These are phyloP conservation scores for Picochlorum sp. DNA, from an alignment of 139 green algal genomes.

Conservation along the genomic window DNA sequence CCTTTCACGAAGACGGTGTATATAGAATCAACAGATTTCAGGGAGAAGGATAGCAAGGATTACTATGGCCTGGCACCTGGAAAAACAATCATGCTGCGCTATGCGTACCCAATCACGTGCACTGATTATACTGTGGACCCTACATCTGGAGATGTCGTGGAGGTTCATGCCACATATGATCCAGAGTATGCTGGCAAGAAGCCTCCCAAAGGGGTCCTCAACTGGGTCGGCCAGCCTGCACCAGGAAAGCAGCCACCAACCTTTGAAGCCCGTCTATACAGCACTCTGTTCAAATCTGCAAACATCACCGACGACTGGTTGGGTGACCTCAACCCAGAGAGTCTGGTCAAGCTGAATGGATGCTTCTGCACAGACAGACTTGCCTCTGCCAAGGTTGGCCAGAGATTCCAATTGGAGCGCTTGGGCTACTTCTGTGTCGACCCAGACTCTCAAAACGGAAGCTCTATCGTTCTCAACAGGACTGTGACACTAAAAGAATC, in stretches of 20 bases:
- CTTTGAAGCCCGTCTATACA: slow-evolving; percentile 77
- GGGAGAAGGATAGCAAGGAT: slow-evolving; percentile 73
- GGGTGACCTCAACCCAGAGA: slow-evolving; percentile 74
- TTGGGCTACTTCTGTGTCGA: slow-evolving; percentile 90
- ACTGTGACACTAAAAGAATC: slow-evolving; percentile 82
- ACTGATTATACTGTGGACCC: slow-evolving; percentile 40
- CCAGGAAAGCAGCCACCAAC: slow-evolving; percentile 53
- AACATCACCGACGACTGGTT: slow-evolving; percentile 65
- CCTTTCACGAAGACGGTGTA: slow-evolving; percentile 82
- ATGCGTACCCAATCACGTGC: slow-evolving; percentile 82
- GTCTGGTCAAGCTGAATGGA: slow-evolving; percentile 37
- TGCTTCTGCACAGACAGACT: slow-evolving; percentile 35
- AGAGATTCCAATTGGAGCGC: slow-evolving; percentile 91
- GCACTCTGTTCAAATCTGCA: slow-evolving; percentile 68
- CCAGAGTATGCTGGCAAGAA: slow-evolving; percentile 44
- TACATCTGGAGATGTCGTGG: slow-evolving; percentile 37
- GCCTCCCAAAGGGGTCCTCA: slow-evolving; percentile 90
- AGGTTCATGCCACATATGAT: slow-evolving; percentile 59
- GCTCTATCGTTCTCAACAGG: slow-evolving; percentile 79
- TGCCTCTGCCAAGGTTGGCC: slow-evolving; percentile 21
- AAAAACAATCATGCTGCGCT: slow-evolving; percentile 91
- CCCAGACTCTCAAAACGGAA: slow-evolving; percentile 39
- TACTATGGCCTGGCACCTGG: slow-evolving; percentile 94
- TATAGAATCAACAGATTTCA: slow-evolving; percentile 93
- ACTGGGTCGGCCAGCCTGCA: slow-evolving; percentile 83